Conservation (phyloP, 441 rosid genomes). For the Euphorbia schlechtendalii region DNA sequence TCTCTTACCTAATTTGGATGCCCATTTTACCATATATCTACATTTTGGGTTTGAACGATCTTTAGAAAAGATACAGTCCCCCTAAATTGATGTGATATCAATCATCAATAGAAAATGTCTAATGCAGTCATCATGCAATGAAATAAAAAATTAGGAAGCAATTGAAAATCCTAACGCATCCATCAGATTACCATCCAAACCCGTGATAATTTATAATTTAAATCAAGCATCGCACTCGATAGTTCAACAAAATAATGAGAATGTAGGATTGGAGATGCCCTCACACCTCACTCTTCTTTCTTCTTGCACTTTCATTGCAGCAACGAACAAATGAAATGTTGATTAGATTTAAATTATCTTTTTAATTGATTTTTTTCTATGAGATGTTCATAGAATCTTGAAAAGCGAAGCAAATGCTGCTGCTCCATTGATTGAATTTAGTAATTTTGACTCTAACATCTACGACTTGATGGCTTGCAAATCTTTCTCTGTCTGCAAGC, state of each 20-base stretch:
- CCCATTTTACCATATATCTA: background rate
- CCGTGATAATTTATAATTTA: background rate
- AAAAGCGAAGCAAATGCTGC: constrained; percentile 44
- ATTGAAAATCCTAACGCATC: background rate
- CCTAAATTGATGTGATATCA: background rate
- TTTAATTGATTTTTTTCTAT: too few species aligned
- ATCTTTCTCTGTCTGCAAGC: constrained; percentile 61
- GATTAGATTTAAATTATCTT: too few species aligned
- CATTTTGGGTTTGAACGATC: background rate
- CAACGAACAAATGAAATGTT: too few species aligned
- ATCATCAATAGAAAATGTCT: background rate
- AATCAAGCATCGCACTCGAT: background rate
- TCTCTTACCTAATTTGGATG: background rate
- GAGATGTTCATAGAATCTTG: too few species aligned
- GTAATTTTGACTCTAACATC: constrained; percentile 39
- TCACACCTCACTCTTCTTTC: too few species aligned
- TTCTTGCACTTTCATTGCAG: too few species aligned
- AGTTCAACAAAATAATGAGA: background rate
- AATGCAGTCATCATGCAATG: background rate
- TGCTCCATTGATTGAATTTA: constrained; percentile 37
- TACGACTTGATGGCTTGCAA: constrained; percentile 40
- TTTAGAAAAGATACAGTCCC: background rate
- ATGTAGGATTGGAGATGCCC: too few species aligned
- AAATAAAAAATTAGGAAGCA: background rate
- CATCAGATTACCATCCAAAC: background rate